A percentile compares a stretch with the other conserved stretches of the same genome.
Evolutionary conservation across 129 eudicot genomes (phyloP).

Genomic region (Deinandra increscens): DNA sequence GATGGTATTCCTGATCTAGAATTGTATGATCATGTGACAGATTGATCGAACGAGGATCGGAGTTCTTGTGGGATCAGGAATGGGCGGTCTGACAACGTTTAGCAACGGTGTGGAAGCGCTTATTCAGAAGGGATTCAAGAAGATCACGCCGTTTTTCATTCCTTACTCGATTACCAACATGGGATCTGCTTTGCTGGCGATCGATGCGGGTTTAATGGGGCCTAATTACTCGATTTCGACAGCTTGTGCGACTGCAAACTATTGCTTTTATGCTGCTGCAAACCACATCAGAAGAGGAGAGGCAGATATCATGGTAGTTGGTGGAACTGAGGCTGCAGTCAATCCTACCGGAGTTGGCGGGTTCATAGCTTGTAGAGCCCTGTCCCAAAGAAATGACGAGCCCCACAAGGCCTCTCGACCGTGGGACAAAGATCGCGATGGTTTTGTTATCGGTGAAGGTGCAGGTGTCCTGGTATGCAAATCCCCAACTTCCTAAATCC

Average conservation of each 20-base stretch:
- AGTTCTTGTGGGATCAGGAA: slow-evolving; percentile 71
- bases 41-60: slow-evolving; percentile 71
- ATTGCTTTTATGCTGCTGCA: slow-evolving; percentile 78
- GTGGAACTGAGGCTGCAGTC: slow-evolving; percentile 78
- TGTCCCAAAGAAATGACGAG: slow-evolving; percentile 72
- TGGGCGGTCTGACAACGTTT: slow-evolving; percentile 69
- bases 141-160: slow-evolving; percentile 70
- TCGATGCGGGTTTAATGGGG: slow-evolving; percentile 82
- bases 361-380: slow-evolving; percentile 75
- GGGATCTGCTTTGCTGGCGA: slow-evolving; percentile 87
- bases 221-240: slow-evolving; percentile 81
- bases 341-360: slow-evolving; percentile 72
- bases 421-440: slow-evolving; percentile 79
- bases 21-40: slow-evolving; percentile 36
- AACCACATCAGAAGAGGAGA: slow-evolving; percentile 79
- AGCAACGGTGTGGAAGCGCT: slow-evolving; percentile 71
- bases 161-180: slow-evolving; percentile 77
- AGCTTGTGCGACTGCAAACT: slow-evolving; percentile 83
- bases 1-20: background rate
- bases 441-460: slow-evolving; percentile 87
- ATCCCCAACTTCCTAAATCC: background rate
- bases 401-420: slow-evolving; percentile 77
- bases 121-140: slow-evolving; percentile 65
- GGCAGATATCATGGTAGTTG: slow-evolving; percentile 73
- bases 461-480: slow-evolving; percentile 66